Base-by-base conservation (phyloP, 305 asterid species). In the Plantago lanceolata region DNA sequence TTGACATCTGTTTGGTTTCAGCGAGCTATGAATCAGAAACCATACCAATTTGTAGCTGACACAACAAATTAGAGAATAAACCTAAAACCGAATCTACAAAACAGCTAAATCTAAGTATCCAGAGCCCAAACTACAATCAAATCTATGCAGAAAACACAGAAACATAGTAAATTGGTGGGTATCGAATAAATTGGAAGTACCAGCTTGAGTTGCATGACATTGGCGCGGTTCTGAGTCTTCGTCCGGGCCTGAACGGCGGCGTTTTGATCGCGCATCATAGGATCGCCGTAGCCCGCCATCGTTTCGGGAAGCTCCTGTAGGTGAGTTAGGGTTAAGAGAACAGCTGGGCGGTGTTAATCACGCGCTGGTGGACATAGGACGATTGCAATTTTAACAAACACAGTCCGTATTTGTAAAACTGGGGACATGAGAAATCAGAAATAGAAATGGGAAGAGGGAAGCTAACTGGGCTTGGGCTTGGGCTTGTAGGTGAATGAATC, bases 211-310 rank as follows among this genome's bases (percentile, higher is more conserved):
- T 91, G 96, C 95, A 88, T 79, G 57, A 91, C 96, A 78, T 85
- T 91, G 50, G 94, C 92, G 21, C 96, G 96, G 67, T 79, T 86
- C 88, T 86, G 97, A 19, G 93, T 90, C 87, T 91, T 91, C 16
- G 96, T 77, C 28, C 98, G 92, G 71, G 92, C 98, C 87, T 86
- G 98, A 69, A 86, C 93, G 75, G 87, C 90, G 53, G 92, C 85
- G 87, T 83, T 84, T 44, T 78, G 90, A 80, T 85, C 85, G 68
- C 98, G 98, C 85, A 88, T 65, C 81, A 91, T 78, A 55, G 98
- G 89, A 56, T 91, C 98, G 75, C 86, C 88, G 66, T 73, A 82
- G 74, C 89, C 98, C 65, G 89, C 98, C 98, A 91, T 90, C 71
- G 68, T 73, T 50, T 52, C 65, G 15, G 26, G 28, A 50, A 19